These are phyloP conservation scores for Globisporangium polare DNA, from an alignment of 352 stramenopile genomes.

Conservation along the genomic window DNA sequence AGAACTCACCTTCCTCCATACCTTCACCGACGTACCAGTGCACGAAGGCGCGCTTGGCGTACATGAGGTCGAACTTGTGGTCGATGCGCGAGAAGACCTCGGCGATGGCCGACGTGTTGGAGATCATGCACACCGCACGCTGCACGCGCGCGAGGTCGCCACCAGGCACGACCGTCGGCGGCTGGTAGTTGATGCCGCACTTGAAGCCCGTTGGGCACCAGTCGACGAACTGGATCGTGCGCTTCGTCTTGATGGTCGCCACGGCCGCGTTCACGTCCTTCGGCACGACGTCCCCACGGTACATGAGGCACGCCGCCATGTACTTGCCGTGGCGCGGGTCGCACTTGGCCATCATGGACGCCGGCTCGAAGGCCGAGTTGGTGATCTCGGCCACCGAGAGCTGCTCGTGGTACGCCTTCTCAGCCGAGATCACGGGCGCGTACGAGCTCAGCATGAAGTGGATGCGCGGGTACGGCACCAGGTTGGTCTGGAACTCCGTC, in stretches of 20 bases:
- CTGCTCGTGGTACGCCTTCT: constrained; percentile 98
- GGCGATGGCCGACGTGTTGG: constrained; percentile 98
- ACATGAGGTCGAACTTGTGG: constrained; percentile 99
- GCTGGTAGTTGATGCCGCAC: constrained; percentile 99
- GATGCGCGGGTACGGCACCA: constrained; percentile 98
- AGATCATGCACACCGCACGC: constrained; percentile 98
- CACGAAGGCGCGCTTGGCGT: constrained; percentile 99
- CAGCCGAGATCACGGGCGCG: constrained; percentile 96
- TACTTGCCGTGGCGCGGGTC: constrained; percentile 99
- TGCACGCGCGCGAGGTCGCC: constrained; percentile 97
- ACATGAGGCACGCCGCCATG: constrained; percentile 99
- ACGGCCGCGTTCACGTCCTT: constrained; percentile 96
- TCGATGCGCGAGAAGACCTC: constrained; percentile 98
- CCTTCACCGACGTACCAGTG: constrained; percentile 99
- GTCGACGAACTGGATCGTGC: constrained; percentile 99
- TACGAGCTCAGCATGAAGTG: constrained; percentile 99
- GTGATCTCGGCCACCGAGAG: constrained; percentile 98
- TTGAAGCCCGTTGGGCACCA: constrained; percentile 99
- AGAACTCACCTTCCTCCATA: constrained; percentile 99
- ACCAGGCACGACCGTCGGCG: constrained; percentile 94
- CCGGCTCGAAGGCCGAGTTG: constrained; percentile 97
- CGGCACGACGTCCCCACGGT: constrained; percentile 94
- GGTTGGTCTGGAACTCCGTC: constrained; percentile 99
- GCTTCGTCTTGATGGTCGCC: constrained; percentile 99
- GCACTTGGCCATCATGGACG: constrained; percentile 99